A percentile compares a stretch with the other conserved stretches of the same genome.
These are phyloP conservation scores for Neopestalotiopsis rosae DNA, from an alignment of 2,329 filamentous ascomycete species.

Conservation along the genomic window DNA sequence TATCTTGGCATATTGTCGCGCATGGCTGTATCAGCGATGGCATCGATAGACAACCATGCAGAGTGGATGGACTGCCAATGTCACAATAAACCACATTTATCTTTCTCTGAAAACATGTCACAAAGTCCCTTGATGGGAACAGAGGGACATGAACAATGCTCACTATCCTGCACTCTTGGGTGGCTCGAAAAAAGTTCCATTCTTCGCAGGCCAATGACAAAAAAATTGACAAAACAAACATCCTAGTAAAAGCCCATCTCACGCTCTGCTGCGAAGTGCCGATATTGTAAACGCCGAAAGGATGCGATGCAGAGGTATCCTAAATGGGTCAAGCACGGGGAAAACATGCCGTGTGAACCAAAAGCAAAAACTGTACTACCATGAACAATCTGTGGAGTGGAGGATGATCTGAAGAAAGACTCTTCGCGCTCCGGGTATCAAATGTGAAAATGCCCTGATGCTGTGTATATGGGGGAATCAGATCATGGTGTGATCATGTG, in stretches of 20 bases:
- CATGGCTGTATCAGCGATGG: background rate
- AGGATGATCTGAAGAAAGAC: slow-evolving; percentile 29
- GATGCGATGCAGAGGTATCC: slow-evolving; percentile 39
- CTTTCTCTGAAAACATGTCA: slow-evolving; percentile 1
- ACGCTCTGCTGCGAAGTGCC: slow-evolving; percentile 25
- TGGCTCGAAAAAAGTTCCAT: background rate
- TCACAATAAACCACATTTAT: background rate
- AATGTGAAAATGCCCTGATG: slow-evolving; percentile 34
- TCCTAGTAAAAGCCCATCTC: slow-evolving; percentile 25
- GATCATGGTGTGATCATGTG: slow-evolving; percentile 20
- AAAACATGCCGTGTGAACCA: slow-evolving; percentile 21
- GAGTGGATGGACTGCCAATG: background rate
- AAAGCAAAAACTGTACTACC: slow-evolving; percentile 25
- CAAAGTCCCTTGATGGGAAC: slow-evolving; percentile 15
- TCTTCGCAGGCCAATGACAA: background rate
- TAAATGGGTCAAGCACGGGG: slow-evolving; percentile 20
- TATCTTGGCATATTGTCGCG: no score
- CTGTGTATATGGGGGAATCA: slow-evolving; percentile 25
- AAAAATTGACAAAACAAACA: slow-evolving; percentile 12
- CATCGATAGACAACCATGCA: background rate
- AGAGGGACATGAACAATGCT: background rate
- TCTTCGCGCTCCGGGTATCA: slow-evolving; percentile 41
- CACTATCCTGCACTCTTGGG: background rate
- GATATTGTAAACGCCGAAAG: slow-evolving; percentile 31
- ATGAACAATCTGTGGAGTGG: slow-evolving; percentile 34